Conservation (phyloP, 148 eudicot genomes). For the Fallopia convolvulus region DNA sequence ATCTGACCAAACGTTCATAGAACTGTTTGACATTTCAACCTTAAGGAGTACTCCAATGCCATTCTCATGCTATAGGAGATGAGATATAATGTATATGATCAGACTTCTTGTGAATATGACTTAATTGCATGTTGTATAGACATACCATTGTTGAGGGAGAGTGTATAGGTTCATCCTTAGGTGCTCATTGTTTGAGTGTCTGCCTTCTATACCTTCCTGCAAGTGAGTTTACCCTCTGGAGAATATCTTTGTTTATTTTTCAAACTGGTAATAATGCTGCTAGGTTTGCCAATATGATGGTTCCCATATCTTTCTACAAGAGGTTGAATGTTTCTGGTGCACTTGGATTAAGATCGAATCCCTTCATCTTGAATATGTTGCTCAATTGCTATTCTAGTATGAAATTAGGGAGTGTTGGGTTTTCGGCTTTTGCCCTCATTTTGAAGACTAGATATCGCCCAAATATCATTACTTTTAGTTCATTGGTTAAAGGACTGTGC, state of each 20-base stretch:
- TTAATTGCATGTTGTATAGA: background rate
- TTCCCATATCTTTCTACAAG: background rate
- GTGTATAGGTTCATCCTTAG: background rate
- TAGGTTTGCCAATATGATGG: background rate
- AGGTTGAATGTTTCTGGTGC: too few relatives aligned
- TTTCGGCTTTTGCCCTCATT: too few relatives aligned
- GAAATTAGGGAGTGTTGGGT: too few relatives aligned
- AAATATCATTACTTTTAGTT: too few relatives aligned
- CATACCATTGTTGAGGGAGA: background rate
- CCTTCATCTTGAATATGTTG: too few relatives aligned
- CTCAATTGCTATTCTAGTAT: too few relatives aligned
- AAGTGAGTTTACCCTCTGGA: constrained; percentile 5
- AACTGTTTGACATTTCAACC: constrained; percentile 38
- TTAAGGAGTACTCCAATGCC: constrained; percentile 26
- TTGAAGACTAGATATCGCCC: too few relatives aligned
- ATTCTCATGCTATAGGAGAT: constrained; percentile 28
- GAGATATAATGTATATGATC: constrained; percentile 3
- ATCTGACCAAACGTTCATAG: constrained; percentile 44
- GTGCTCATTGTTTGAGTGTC: background rate
- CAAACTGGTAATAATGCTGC: constrained; percentile 3
- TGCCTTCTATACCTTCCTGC: background rate
- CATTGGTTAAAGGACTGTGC: too few relatives aligned
- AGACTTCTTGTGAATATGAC: background rate
- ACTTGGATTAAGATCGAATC: too few relatives aligned
- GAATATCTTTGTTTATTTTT: background rate